These are phyloP conservation scores for Picea sitchensis DNA, from an alignment of 75 land plant species.

Conservation along the genomic window DNA sequence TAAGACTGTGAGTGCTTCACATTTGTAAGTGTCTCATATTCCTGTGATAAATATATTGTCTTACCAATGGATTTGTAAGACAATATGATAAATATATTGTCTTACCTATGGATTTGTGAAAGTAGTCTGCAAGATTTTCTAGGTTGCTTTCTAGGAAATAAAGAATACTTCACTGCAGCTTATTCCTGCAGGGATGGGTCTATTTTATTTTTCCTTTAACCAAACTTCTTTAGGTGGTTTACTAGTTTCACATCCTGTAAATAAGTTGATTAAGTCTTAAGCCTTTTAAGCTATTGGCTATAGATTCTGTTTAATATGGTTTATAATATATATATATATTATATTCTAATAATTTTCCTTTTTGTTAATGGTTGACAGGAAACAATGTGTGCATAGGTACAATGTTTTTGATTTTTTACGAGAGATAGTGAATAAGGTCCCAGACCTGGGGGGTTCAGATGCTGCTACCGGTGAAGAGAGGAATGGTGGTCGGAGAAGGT, in stretches of 20 bases:
- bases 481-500: conserved; percentile 53
- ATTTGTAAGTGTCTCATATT: conserved; percentile 66
- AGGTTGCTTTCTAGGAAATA: no score
- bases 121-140: conserved; percentile 23
- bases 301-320: no score
- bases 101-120: background rate
- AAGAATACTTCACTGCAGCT: no score
- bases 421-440: conserved; percentile 83
- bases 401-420: conserved; percentile 77
- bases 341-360: background rate
- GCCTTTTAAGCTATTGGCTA: no score
- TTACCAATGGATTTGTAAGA: no score
- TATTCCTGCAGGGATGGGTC: no score
- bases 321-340: no score
- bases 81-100: background rate
- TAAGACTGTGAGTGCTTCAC: conserved; percentile 84
- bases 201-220: background rate
- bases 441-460: conserved; percentile 64
- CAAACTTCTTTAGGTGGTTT: background rate
- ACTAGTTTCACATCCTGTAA: background rate
- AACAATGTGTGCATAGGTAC: conserved; percentile 78
- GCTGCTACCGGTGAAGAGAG: conserved; percentile 38
- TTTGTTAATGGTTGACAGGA: conserved; percentile 41
- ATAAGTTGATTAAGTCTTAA: background rate
- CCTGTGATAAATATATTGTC: background rate